These are phyloP conservation scores for Lunularia cruciata DNA, from an alignment of 225 moss, liverwort and hornwort genomes.

Conservation along the genomic window DNA sequence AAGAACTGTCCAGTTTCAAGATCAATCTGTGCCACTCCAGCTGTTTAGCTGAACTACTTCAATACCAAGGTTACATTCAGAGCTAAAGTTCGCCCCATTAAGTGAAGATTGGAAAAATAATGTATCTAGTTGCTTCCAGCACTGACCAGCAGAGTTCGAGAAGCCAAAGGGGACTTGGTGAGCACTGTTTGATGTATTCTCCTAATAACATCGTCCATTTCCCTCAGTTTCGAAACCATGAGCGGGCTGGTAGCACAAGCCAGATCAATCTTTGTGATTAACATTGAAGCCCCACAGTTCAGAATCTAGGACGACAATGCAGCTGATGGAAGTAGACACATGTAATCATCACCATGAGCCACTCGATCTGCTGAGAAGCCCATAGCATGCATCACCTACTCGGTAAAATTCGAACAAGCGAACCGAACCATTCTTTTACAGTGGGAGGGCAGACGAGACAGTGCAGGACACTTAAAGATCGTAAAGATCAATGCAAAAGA, in stretches of 20 bases:
- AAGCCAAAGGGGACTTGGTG: constrained; percentile 33
- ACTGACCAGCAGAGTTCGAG: constrained; percentile 60
- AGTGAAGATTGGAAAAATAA: neutral
- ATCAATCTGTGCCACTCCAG: too few relatives aligned
- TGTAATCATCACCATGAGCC: too few relatives aligned
- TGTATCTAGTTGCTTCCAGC: neutral
- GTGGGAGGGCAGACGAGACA: too few relatives aligned
- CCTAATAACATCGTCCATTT: constrained; percentile 76
- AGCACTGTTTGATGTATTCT: constrained; percentile 56
- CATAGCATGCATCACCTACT: neutral
- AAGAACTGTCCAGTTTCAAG: too few relatives aligned
- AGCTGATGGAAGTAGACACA: too few relatives aligned
- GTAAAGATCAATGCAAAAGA: neutral
- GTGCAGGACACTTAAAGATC: neutral
- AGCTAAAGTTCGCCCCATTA: neutral
- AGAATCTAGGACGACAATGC: too few relatives aligned
- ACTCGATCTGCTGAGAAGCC: neutral
- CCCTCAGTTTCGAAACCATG: constrained; percentile 69
- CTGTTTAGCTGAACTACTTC: too few relatives aligned
- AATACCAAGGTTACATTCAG: neutral
- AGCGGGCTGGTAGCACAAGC: constrained; percentile 46
- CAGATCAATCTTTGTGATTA: constrained; percentile 13
- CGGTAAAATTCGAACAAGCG: too few relatives aligned
- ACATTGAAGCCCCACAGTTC: neutral
- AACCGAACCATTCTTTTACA: too few relatives aligned